Conservation (phyloP, 441 rosid species). For the Syzygium syzygioides region DNA sequence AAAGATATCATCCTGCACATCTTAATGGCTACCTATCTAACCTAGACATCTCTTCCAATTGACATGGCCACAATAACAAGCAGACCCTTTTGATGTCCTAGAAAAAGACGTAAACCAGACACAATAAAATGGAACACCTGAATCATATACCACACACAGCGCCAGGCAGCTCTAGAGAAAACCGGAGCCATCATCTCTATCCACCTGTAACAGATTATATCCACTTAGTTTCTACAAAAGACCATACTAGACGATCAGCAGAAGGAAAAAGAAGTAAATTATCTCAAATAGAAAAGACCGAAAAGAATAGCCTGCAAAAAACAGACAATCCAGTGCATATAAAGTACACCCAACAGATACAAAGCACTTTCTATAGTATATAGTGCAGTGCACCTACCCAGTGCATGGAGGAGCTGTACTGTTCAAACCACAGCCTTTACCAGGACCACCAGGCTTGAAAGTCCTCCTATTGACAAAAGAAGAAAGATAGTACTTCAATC, state of each 20-base stretch:
- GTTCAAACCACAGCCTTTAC: constrained; percentile 30
- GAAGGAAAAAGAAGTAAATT: not conserved
- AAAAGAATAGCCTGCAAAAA: not conserved
- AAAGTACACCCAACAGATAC: not conserved
- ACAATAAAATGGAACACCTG: constrained; percentile 26
- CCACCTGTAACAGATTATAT: constrained; percentile 35
- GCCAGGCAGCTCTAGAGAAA: constrained; percentile 71
- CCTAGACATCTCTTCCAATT: not conserved
- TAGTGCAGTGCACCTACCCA: constrained; percentile 28
- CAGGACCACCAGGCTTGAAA: constrained; percentile 34
- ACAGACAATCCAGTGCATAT: not conserved
- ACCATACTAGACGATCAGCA: not conserved
- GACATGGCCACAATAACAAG: not conserved
- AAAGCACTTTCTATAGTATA: not conserved
- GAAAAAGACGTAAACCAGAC: not conserved
- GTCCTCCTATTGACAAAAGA: constrained; percentile 36
- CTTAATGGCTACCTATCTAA: not conserved
- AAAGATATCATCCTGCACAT: not conserved
- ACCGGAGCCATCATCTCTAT: constrained; percentile 86
- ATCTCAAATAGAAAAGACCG: not conserved
- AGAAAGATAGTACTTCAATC: not conserved
- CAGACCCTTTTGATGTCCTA: not conserved
- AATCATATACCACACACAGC: constrained; percentile 72
- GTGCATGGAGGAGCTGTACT: constrained; percentile 68
- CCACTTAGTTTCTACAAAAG: not conserved